Conservation (phyloP, 2,329 filamentous ascomycete genomes). For the Cylindrodendrum hubeiense region DNA sequence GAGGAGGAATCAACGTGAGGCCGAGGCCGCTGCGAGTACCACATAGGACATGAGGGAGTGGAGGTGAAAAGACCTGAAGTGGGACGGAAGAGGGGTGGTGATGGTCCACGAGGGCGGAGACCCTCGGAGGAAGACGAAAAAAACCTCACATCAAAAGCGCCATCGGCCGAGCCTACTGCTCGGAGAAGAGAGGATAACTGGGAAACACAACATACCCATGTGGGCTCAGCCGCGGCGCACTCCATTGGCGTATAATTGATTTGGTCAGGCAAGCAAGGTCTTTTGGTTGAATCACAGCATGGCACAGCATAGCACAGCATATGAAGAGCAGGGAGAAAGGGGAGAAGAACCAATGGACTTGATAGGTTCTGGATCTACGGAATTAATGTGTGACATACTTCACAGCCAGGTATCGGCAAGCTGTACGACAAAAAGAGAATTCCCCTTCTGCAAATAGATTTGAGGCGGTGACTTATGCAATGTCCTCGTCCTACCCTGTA, state of each 20-base stretch:
- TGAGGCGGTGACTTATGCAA: neutral
- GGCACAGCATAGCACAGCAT: constrained; percentile 18
- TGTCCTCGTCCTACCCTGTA: neutral
- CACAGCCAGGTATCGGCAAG: neutral
- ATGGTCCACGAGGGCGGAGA: constrained; percentile 22
- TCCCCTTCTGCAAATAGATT: constrained; percentile 8
- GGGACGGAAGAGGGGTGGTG: constrained; percentile 1
- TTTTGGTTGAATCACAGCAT: constrained; percentile 26
- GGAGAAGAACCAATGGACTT: neutral
- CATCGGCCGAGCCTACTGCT: constrained; percentile 8
- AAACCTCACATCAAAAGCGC: constrained; percentile 19
- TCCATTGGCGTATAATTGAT: constrained; percentile 32
- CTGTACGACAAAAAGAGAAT: constrained; percentile 4
- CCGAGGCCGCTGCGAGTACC: constrained; percentile 24
- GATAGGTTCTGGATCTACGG: neutral
- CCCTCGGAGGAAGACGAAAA: constrained; percentile 6
- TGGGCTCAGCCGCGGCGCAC: constrained; percentile 23
- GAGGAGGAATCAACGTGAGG: constrained; percentile 40
- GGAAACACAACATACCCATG: constrained; percentile 17
- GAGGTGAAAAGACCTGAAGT: neutral
- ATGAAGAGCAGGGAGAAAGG: constrained; percentile 4
- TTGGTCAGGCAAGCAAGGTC: constrained; percentile 22
- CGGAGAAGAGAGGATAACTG: constrained; percentile 10
- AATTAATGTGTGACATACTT: constrained; percentile 9
- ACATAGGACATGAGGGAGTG: constrained; percentile 4